A percentile compares a stretch with the other conserved stretches of the same genome.
Conservation (phyloP, 176 grass and related monocot species). For the Oryza glumipatula region DNA sequence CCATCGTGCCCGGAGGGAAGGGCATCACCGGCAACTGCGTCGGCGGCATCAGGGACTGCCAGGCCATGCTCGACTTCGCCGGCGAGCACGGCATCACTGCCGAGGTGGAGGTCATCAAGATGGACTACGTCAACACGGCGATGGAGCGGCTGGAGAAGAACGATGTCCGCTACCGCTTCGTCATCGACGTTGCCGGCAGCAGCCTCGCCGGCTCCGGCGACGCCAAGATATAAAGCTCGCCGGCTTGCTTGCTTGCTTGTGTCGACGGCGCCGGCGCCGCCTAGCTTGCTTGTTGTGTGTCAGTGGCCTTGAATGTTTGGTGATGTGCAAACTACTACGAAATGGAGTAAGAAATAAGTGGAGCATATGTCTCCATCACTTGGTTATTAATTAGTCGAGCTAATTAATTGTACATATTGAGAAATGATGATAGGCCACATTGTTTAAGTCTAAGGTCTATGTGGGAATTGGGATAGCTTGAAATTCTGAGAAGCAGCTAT, state of each 20-base stretch:
- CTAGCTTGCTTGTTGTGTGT: too few relatives aligned
- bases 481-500: too few relatives aligned
- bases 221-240: not conserved
- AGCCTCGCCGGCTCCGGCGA: not conserved
- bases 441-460: not conserved
- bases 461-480: too few relatives aligned
- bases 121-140: slow-evolving; percentile 78
- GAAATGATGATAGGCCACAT: not conserved
- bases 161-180: slow-evolving; percentile 75
- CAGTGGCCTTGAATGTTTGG: too few relatives aligned
- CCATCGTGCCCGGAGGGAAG: slow-evolving; percentile 61
- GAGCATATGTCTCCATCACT: not conserved
- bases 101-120: slow-evolving; percentile 64
- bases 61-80: slow-evolving; percentile 70
- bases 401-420: not conserved
- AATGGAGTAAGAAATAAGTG: not conserved
- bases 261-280: too few relatives aligned
- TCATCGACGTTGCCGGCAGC: slow-evolving; percentile 54
- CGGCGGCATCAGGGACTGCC: slow-evolving; percentile 61
- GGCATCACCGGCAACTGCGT: slow-evolving; percentile 56
- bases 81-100: slow-evolving; percentile 62
- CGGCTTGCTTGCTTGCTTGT: too few relatives aligned
- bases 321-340: not conserved
- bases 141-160: slow-evolving; percentile 60
- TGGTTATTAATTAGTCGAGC: not conserved